phyloP scores from a whole-genome alignment of 208 protist genomes.

The Strigomonas culicis region DNA sequence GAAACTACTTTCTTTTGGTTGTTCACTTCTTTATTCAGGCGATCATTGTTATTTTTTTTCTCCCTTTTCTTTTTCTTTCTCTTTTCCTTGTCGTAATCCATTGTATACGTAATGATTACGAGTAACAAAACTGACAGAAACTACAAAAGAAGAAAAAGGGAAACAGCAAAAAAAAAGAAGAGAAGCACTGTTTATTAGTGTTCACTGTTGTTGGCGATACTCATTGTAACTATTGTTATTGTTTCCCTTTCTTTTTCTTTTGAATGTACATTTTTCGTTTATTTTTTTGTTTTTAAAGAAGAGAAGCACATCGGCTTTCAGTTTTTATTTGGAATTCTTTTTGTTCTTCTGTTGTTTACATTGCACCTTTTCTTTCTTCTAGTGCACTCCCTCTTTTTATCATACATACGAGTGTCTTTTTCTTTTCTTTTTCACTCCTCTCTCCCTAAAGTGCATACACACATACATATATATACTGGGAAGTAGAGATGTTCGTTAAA shows the following conservation, averaged over 20 bases:
- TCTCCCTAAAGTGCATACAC: background rate
- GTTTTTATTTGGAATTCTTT: slow-evolving; percentile 1
- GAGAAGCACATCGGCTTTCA: background rate
- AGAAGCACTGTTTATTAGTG: background rate
- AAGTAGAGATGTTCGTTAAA: background rate
- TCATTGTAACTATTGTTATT: background rate
- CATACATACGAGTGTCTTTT: too few species aligned
- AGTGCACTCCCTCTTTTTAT: too few species aligned
- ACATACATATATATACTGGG: background rate
- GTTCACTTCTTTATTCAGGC: background rate
- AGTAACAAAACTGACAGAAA: background rate
- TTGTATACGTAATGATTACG: too few species aligned
- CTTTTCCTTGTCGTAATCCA: slow-evolving; percentile 4
- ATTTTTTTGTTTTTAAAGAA: slow-evolving; percentile 2
- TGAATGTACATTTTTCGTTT: background rate
- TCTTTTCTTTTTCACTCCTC: background rate
- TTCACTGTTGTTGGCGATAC: background rate
- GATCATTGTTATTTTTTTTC: slow-evolving; percentile 1
- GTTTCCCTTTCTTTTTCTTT: background rate
- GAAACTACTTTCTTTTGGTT: too few species aligned
- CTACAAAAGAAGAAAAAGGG: background rate
- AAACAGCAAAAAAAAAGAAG: slow-evolving; percentile 7
- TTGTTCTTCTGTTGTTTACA: slow-evolving; percentile 1
- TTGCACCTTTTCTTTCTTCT: background rate
- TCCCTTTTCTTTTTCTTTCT: slow-evolving; percentile 6